phyloP scores from a whole-genome alignment of 1,284 basidiomycete genomes.

The Leccinum angustisporum region DNA sequence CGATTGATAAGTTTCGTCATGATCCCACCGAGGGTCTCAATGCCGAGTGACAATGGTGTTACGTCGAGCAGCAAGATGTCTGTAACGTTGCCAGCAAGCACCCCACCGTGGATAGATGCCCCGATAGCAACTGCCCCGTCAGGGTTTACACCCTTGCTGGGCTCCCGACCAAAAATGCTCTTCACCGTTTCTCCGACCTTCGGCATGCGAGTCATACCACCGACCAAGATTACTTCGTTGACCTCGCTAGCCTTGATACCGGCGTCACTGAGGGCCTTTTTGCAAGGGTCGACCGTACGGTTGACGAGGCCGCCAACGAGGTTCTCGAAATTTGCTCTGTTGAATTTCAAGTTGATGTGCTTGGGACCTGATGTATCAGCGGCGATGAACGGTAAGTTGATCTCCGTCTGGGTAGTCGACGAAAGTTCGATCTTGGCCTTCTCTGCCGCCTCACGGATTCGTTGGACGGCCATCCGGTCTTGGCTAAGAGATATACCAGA shows the following conservation, averaged over 20 bases:
- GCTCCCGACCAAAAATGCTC: slow-evolving; percentile 90
- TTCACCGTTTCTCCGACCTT: slow-evolving; percentile 90
- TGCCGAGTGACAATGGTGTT: slow-evolving; percentile 92
- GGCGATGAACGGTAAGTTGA: slow-evolving; percentile 97
- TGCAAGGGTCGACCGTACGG: slow-evolving; percentile 95
- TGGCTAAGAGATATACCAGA: slow-evolving; percentile 77
- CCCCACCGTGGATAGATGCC: slow-evolving; percentile 93
- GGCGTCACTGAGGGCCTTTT: slow-evolving; percentile 92
- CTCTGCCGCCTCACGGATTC: slow-evolving; percentile 97
- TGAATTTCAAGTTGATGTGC: slow-evolving; percentile 92
- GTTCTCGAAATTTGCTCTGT: slow-evolving; percentile 87
- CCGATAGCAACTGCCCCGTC: slow-evolving; percentile 95
- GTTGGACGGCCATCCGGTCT: slow-evolving; percentile 98
- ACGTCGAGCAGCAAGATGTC: slow-evolving; percentile 97
- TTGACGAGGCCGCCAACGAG: slow-evolving; percentile 84
- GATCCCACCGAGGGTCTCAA: slow-evolving; percentile 97
- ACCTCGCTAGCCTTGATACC: slow-evolving; percentile 91
- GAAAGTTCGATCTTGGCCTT: slow-evolving; percentile 99
- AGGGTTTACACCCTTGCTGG: slow-evolving; percentile 97
- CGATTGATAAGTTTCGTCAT: slow-evolving; percentile 96
- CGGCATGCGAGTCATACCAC: slow-evolving; percentile 99
- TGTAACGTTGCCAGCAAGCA: slow-evolving; percentile 93
- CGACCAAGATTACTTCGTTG: slow-evolving; percentile 96
- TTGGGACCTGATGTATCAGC: slow-evolving; percentile 93
- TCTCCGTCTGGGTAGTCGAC: slow-evolving; percentile 90